Evolutionary conservation across 306 rosid genomes (phyloP), one percentile per base, ranked within the genome.

Genomic region (Dryas drummondii): DNA sequence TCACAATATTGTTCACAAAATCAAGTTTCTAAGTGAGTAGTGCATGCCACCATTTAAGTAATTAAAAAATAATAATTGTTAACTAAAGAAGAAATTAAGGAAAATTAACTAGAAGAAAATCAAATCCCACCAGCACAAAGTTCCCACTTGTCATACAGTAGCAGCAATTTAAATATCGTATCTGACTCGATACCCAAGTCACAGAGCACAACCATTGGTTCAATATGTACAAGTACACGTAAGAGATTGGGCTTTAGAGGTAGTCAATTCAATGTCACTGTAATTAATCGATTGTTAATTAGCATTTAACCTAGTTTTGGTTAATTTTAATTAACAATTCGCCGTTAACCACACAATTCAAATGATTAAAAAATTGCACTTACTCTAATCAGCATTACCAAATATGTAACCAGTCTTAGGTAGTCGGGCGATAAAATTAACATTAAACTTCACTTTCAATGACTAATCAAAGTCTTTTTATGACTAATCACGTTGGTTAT

Each of bases 121-220:
- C 52, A 48, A 17, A 27, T 26, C 58, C 72, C 62, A 7, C 19
- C 7, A 7, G 52, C 53, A 5, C 47, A 71, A 53, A 17, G 5
- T 54, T 22, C 66, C 66, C 65, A 56, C 14, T 56, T 54, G 75
- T 56, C 7, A 59, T 57, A 51, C 7, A 72, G 70, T 57, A 70
- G 72, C 4, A 46, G 58, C 32, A 27, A 27, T 27, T 27, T 27
- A 81, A 70, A 64, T 66, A 77, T 46, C 13, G 76, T 59, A 63
- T 78, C 78, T 85, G 84, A 82, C 77, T 81, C 61, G 82, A 70
- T 47, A 67, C n/a, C 56, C 58, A 82, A 77, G 88, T 81, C 80
- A 78, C 40, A 65, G 59, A 50, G 66, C 52, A 63, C 6, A 72
- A 49, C 15, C 40, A 79, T 82, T 79, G 88, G 86, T 62, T 73